These are phyloP conservation scores for Tuber melanosporum DNA, from an alignment of 495 filamentous ascomycete genomes.

Conservation along the genomic window DNA sequence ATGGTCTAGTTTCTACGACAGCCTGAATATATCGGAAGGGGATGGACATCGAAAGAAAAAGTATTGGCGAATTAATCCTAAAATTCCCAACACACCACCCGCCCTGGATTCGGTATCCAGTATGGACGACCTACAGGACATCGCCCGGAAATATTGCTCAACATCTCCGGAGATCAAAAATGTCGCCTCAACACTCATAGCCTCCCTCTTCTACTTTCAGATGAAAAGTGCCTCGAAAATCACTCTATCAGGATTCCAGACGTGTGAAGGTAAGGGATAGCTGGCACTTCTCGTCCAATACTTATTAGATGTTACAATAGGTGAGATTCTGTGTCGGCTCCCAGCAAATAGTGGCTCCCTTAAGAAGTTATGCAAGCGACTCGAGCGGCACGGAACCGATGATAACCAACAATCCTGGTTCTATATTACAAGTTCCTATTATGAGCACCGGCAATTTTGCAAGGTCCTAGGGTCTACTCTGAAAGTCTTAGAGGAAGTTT, in stretches of 20 bases:
- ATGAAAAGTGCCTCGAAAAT: conserved; percentile 10
- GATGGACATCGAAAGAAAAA: conserved; percentile 24
- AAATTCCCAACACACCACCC: conserved; percentile 34
- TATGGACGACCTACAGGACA: conserved; percentile 17
- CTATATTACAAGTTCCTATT: background rate
- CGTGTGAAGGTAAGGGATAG: background rate
- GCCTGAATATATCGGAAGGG: conserved; percentile 22
- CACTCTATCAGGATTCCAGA: background rate
- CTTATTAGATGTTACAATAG: background rate
- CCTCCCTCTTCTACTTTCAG: conserved; percentile 39
- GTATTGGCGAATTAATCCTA: conserved; percentile 32
- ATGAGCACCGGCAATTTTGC: background rate
- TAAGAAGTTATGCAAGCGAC: background rate
- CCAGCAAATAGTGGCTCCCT: background rate
- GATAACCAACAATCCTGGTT: background rate
- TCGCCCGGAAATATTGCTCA: conserved; percentile 21
- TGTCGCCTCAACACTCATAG: conserved; percentile 35
- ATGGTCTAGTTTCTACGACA: conserved; percentile 27
- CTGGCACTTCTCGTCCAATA: background rate
- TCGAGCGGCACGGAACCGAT: background rate
- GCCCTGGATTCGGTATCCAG: conserved; percentile 39
- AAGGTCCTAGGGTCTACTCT: background rate
- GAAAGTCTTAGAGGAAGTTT: background rate
- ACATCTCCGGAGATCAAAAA: conserved; percentile 20
- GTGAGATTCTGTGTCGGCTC: background rate